Evolutionary conservation across 2,329 filamentous ascomycete species (phyloP), one percentile per base, ranked within the genome.

Genomic region (Botrytis deweyae): DNA sequence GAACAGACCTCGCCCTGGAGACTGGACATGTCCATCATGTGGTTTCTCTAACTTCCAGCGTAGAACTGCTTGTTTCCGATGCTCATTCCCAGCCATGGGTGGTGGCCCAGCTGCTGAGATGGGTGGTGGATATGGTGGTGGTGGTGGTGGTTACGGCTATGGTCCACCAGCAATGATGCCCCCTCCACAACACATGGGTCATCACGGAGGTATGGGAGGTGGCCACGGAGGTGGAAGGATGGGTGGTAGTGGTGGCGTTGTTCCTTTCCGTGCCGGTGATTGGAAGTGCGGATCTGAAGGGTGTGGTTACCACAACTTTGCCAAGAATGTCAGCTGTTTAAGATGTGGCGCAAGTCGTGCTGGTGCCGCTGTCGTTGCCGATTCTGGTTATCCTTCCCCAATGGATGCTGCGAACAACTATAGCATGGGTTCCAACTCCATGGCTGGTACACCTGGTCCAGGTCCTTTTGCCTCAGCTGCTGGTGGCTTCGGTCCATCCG

Each of bases 41-140:
- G 96, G 96, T 75, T 99, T 99, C 86, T 98, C 94, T 80, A 99
- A 99, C 88, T 99, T 99, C 87, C 96, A 99, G 85, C 93, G 96
- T 80, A 93, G 96, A 79, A 98, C 96, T 29, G 96, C 95, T 70
- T 99, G 96, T 84, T 99, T 99, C 92, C 93, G 96, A 79, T 99
- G 96, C 87, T 98, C 95, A 1, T 99, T 97, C 90, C 95, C 96
- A n/a, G 95, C 96, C 40, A 94, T 97, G 83, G 92, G 92, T 76
- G 90, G 92, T 52, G 92, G 90, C 25, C 92, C 92, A 52, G 89
- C 88, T 59, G 84, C 85, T 73, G 92, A 94, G 80, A 91, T 92
- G 62, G 91, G 91, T 85, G 91, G 89, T 75, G 86, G 86, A 73
- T 93, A 92, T 80, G 83, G 84, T 73, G 83, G 82, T 71, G 88